phyloP scores from a whole-genome alignment of 2,329 filamentous ascomycete genomes.

The Fusarium torreyae region DNA sequence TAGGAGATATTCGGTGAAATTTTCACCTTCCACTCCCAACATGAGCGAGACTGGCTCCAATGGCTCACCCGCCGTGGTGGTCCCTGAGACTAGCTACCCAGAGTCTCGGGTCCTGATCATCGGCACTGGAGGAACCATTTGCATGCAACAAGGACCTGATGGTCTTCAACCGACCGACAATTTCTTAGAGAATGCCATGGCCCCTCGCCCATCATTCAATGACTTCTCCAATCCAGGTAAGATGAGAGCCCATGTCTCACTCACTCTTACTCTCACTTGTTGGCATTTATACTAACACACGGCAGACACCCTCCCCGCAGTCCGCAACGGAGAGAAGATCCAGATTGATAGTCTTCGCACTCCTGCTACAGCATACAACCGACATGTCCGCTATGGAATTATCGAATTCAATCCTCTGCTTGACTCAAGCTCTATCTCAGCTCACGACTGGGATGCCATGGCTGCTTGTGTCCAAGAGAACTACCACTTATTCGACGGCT shows the following conservation, averaged over 20 bases:
- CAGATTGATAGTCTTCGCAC: conserved; percentile 80
- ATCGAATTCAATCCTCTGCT: conserved; percentile 88
- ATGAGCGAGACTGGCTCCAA: conserved; percentile 32
- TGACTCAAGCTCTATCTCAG: conserved; percentile 92
- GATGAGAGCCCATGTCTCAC: conserved; percentile 7
- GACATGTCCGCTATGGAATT: conserved; percentile 86
- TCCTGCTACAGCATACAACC: conserved; percentile 83
- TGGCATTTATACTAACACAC: conserved; percentile 5
- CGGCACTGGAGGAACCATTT: conserved; percentile 92
- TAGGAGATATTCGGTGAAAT: neutral
- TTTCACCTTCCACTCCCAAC: neutral
- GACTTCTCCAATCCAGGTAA: conserved; percentile 65
- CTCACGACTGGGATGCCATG: conserved; percentile 88
- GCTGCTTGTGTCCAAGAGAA: conserved; percentile 85
- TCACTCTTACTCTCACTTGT: neutral
- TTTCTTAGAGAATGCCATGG: conserved; percentile 87
- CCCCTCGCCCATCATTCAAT: conserved; percentile 87
- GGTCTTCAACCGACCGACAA: conserved; percentile 85
- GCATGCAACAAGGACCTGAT: conserved; percentile 86
- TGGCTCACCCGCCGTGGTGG: conserved; percentile 22
- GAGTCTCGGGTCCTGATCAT: conserved; percentile 90
- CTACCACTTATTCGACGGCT: conserved; percentile 90
- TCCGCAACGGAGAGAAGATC: conserved; percentile 64
- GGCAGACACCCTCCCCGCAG: conserved; percentile 65
- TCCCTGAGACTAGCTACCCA: conserved; percentile 61